A percentile compares a stretch with the other conserved stretches of the same genome.
Conservation (phyloP, 1,139 yeast genomes). For the Geotrichum bryndzae region DNA sequence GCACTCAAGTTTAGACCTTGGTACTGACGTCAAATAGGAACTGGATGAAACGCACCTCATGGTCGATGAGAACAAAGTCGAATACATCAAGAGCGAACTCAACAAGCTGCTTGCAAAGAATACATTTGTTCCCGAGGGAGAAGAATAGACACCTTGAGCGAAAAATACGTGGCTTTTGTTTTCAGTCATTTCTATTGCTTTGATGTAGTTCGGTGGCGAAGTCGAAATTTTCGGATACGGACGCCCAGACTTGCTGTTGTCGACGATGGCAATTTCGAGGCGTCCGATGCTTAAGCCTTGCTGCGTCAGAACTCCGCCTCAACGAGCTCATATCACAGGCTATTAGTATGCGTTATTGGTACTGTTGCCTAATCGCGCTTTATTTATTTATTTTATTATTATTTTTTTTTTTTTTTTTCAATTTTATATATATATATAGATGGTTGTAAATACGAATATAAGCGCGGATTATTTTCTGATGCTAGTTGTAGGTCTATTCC, state of each 20-base stretch:
- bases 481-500: not conserved
- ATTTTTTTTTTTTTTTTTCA: too few species aligned
- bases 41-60: conserved; percentile 85
- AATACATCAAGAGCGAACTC: conserved; percentile 68
- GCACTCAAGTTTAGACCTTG: not conserved
- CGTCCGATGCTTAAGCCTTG: not conserved
- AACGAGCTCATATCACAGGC: not conserved
- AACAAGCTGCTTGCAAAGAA: conserved; percentile 72
- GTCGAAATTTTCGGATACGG: not conserved
- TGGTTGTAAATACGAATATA: not conserved
- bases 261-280: not conserved
- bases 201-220: not conserved
- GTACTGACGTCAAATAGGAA: conserved; percentile 41
- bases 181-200: not conserved
- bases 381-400: too few species aligned
- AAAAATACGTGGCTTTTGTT: not conserved
- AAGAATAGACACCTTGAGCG: conserved; percentile 32
- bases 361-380: not conserved
- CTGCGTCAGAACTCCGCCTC: not conserved
- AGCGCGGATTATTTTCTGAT: not conserved
- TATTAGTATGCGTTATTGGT: not conserved
- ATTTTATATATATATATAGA: not conserved
- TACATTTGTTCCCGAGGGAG: conserved; percentile 78
- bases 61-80: conserved; percentile 70
- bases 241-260: not conserved